phyloP scores from a whole-genome alignment of 2,329 filamentous ascomycete genomes.

The Ophiostoma angusticollis region DNA sequence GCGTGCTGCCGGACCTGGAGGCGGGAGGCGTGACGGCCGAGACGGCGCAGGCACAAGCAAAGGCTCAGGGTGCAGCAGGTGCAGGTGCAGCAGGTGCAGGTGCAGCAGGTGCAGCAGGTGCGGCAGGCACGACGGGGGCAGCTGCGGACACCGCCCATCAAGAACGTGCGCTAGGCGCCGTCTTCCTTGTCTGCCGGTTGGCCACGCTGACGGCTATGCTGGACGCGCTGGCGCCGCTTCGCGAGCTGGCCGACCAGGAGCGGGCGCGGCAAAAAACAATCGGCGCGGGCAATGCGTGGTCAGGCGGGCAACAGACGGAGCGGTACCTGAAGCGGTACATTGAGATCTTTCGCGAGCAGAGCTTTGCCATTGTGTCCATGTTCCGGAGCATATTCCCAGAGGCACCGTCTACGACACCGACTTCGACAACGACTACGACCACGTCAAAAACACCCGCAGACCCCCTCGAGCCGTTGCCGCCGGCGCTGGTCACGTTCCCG shows the following conservation, averaged over 20 bases:
- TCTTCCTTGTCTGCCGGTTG: slow-evolving; percentile 80
- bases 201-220: slow-evolving; percentile 68
- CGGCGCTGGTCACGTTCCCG: slow-evolving; percentile 71
- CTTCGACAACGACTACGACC: slow-evolving; percentile 4
- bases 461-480: slow-evolving; percentile 51
- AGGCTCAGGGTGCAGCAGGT: too few relatives aligned
- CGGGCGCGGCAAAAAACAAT: slow-evolving; percentile 31
- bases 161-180: slow-evolving; percentile 61
- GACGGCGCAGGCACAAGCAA: background rate
- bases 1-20: slow-evolving; percentile 72
- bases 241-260: slow-evolving; percentile 84
- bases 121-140: background rate
- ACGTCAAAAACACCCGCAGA: slow-evolving; percentile 17
- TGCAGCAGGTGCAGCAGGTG: too few relatives aligned
- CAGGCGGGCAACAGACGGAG: slow-evolving; percentile 80
- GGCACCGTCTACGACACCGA: slow-evolving; percentile 9
- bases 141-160: slow-evolving; percentile 20
- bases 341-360: slow-evolving; percentile 95
- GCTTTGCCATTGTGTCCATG: slow-evolving; percentile 89
- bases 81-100: too few relatives aligned
- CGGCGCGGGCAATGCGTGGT: slow-evolving; percentile 35
- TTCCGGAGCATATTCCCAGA: slow-evolving; percentile 79
- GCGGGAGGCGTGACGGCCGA: slow-evolving; percentile 15
- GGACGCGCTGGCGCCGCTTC: slow-evolving; percentile 70
- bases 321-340: slow-evolving; percentile 90